phyloP scores from a whole-genome alignment of 1,139 yeast species.

The Scheffersomyces titani region DNA sequence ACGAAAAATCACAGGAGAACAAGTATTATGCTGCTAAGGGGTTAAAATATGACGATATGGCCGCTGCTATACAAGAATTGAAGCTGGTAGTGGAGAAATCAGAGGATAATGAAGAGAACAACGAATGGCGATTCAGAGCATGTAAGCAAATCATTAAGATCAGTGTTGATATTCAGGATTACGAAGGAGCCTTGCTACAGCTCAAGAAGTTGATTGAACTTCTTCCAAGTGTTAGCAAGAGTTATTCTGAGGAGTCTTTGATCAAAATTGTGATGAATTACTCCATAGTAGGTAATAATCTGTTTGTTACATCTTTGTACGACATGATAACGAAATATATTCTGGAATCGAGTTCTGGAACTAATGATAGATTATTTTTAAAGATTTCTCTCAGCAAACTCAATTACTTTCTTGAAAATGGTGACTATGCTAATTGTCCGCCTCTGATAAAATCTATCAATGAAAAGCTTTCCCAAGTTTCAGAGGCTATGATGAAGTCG shows the following conservation, averaged over 20 bases:
- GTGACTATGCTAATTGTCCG: conserved; percentile 37
- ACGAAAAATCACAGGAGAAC: conserved; percentile 41
- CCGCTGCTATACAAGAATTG: conserved; percentile 13
- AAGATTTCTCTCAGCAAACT: conserved; percentile 57
- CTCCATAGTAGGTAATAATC: conserved; percentile 28
- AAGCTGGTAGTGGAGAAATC: conserved; percentile 7
- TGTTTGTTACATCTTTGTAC: conserved; percentile 28
- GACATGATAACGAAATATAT: conserved; percentile 30
- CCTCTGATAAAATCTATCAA: conserved; percentile 43
- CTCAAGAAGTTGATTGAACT: conserved; percentile 23
- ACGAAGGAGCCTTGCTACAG: conserved; percentile 34
- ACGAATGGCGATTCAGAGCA: conserved; percentile 57
- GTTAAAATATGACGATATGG: conserved; percentile 58
- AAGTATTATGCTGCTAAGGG: conserved; percentile 65
- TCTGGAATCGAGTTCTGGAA: conserved; percentile 13
- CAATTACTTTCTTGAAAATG: conserved; percentile 44
- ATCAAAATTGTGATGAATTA: conserved; percentile 55
- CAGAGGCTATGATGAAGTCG: conserved; percentile 47
- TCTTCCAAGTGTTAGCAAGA: conserved; percentile 33
- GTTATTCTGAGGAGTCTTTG: conserved; percentile 64
- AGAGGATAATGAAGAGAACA: conserved; percentile 14
- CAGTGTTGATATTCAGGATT: conserved; percentile 33
- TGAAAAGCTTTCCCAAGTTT: conserved; percentile 32
- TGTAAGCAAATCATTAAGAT: conserved; percentile 68
- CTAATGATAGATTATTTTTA: conserved; percentile 57